Evolutionary conservation across 2,329 filamentous ascomycete genomes (phyloP).

Genomic region (Cyclaneusma minus): DNA sequence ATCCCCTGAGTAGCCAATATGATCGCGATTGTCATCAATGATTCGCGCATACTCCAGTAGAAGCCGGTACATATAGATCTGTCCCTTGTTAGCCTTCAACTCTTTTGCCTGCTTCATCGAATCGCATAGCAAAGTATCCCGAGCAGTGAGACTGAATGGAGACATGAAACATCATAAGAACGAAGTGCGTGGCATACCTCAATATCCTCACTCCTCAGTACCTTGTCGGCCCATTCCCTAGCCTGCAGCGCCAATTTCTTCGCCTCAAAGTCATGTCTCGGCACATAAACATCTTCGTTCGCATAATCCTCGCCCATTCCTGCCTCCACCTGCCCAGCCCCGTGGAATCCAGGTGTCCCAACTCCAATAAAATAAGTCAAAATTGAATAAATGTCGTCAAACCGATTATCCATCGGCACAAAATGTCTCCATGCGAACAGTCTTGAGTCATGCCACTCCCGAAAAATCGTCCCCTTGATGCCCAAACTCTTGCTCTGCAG

Average conservation of each 20-base stretch:
- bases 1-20: conserved; percentile 18
- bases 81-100: too few species aligned
- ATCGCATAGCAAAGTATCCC: not conserved
- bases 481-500: conserved; percentile 53
- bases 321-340: conserved; percentile 35
- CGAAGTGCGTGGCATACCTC: conserved; percentile 30
- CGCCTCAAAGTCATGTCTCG: conserved; percentile 35
- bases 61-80: conserved; percentile 48
- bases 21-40: conserved; percentile 21
- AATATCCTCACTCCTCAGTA: conserved; percentile 56
- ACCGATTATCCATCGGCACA: conserved; percentile 63
- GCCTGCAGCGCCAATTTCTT: conserved; percentile 49
- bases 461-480: conserved; percentile 64
- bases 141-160: conserved; percentile 2
- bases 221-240: conserved; percentile 55
- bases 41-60: conserved; percentile 44
- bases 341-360: conserved; percentile 28
- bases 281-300: conserved; percentile 19
- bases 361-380: conserved; percentile 62
- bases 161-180: not conserved
- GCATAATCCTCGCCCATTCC: conserved; percentile 30
- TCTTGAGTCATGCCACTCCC: conserved; percentile 67
- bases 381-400: conserved; percentile 55
- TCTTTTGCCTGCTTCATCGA: too few species aligned
- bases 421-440: conserved; percentile 69